Evolutionary conservation across 768 basidiomycete species (phyloP).

Genomic region (Auriscalpium microsporum): DNA sequence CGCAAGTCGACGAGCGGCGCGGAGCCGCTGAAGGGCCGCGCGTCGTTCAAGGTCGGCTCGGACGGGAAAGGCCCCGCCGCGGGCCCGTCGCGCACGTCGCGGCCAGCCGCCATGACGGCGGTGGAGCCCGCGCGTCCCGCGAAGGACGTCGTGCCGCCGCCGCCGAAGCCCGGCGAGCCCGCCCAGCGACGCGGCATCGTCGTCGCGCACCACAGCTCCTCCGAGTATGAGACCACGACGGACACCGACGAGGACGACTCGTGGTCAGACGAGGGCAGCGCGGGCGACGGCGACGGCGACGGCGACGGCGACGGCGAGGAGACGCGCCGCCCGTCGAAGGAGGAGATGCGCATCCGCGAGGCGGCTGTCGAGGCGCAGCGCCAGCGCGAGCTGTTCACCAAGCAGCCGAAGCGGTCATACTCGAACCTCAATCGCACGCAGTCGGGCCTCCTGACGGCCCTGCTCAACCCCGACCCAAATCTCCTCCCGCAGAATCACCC

Average conservation of each 20-base stretch:
- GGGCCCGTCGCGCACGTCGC: background rate
- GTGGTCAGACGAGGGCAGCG: conserved; percentile 49
- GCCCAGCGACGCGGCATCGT: conserved; percentile 24
- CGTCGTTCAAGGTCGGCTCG: conserved; percentile 53
- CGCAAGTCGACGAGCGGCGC: conserved; percentile 10
- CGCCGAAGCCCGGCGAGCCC: too few species aligned
- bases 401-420: conserved; percentile 60
- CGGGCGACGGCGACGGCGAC: conserved; percentile 22
- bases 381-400: conserved; percentile 64
- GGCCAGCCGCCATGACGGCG: background rate
- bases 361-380: conserved; percentile 58
- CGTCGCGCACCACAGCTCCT: conserved; percentile 38
- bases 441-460: conserved; percentile 54
- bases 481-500: conserved; percentile 53
- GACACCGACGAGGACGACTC: conserved; percentile 45
- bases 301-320: conserved; percentile 21
- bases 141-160: too few species aligned
- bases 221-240: conserved; percentile 45
- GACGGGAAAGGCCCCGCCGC: conserved; percentile 12
- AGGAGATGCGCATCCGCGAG: conserved; percentile 28
- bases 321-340: conserved; percentile 13
- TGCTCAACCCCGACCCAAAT: conserved; percentile 64
- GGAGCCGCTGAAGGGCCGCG: conserved; percentile 16
- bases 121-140: too few species aligned
- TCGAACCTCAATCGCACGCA: conserved; percentile 44